A percentile compares a stretch with the other conserved stretches of the same genome.
These are phyloP conservation scores for Thraustochytrium sp. DNA, from an alignment of 352 stramenopile genomes.

Conservation along the genomic window DNA sequence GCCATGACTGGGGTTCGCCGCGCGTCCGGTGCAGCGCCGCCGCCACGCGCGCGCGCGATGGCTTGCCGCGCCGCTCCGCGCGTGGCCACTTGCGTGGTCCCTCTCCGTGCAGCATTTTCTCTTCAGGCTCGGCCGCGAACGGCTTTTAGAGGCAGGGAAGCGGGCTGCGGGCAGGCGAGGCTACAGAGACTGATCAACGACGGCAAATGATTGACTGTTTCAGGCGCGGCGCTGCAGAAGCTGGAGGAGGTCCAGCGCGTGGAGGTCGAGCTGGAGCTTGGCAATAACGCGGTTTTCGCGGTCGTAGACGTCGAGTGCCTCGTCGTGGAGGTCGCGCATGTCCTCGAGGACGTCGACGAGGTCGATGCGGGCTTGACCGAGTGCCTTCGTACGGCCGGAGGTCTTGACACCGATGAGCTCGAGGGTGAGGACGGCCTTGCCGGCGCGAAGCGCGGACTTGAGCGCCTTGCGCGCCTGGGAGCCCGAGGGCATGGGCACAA, in stretches of 20 bases:
- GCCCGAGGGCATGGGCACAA: neutral
- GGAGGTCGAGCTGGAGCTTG: neutral
- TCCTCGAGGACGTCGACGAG: slow-evolving; percentile 13
- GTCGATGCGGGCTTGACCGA: neutral
- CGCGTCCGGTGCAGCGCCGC: no score
- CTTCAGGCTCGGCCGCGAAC: no score
- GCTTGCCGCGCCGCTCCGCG: no score
- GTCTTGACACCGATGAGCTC: neutral
- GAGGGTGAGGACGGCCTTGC: neutral
- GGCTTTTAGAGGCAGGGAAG: no score
- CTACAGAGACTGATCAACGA: no score
- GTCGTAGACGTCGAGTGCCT: slow-evolving; percentile 6
- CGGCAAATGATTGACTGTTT: no score
- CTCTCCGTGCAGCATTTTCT: no score
- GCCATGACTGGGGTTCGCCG: no score
- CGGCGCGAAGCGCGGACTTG: neutral
- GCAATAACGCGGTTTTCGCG: neutral
- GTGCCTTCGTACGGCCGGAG: neutral
- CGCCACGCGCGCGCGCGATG: no score
- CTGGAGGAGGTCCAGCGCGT: slow-evolving; percentile 5
- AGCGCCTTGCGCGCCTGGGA: slow-evolving; percentile 5
- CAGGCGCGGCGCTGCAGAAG: neutral
- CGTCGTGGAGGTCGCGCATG: neutral
- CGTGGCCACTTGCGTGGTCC: no score
- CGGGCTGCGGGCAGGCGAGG: no score